Conservation (phyloP, 139 green algal species). For the Protoeuglena noctilucae region DNA sequence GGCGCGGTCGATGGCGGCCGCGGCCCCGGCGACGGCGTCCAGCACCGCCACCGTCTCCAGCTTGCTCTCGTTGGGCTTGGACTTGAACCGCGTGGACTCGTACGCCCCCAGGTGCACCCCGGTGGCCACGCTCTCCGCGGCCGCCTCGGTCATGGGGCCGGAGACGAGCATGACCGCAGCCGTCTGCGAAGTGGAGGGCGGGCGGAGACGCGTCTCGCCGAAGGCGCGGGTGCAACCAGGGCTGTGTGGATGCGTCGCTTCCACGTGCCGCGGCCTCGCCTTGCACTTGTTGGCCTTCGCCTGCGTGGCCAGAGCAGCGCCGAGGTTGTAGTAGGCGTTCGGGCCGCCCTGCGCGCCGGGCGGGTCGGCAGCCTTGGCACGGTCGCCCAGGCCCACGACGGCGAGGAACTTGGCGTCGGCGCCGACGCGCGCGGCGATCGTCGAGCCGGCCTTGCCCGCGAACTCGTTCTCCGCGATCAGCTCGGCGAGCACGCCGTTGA, state of each 20-base stretch:
- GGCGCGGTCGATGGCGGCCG: constrained; percentile 15
- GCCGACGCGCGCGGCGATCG: constrained; percentile 7
- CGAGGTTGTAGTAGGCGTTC: not conserved
- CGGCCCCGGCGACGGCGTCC: constrained; percentile 7
- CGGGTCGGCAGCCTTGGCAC: constrained; percentile 25
- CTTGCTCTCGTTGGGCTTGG: constrained; percentile 31
- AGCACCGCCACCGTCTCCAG: constrained; percentile 5
- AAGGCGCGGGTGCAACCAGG: not conserved
- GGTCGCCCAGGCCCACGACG: constrained; percentile 53
- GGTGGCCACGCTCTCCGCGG: constrained; percentile 15
- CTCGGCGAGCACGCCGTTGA: constrained; percentile 4
- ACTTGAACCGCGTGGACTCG: constrained; percentile 80
- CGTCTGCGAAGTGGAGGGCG: constrained; percentile 2
- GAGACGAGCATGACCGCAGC: not conserved
- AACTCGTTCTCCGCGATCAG: constrained; percentile 44
- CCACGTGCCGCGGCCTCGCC: constrained; percentile 22
- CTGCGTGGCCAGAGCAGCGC: not conserved
- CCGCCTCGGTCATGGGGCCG: constrained; percentile 3
- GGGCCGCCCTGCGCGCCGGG: not conserved
- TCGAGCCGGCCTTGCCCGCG: constrained; percentile 32
- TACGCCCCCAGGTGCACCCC: constrained; percentile 56
- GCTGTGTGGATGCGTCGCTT: constrained; percentile 7
- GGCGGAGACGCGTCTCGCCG: constrained; percentile 6
- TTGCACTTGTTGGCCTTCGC: constrained; percentile 26
- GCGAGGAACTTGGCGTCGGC: constrained; percentile 22